Evolutionary conservation across 495 filamentous ascomycete species (phyloP), one percentile per base, ranked within the genome.

Genomic region (Penicillium coprophilum): DNA sequence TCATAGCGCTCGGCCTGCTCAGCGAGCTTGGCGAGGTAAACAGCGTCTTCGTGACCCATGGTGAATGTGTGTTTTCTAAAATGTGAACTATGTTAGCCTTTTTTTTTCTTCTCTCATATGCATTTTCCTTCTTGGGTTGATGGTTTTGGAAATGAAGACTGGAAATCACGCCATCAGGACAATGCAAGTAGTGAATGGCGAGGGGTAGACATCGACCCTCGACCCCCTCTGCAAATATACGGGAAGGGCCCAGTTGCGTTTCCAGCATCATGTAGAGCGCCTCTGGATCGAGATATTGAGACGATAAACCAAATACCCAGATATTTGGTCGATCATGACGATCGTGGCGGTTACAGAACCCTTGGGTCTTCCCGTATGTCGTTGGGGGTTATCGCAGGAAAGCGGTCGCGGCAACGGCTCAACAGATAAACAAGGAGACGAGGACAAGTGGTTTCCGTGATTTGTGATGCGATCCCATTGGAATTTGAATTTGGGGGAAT

Each of bases 1-100:
- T 98, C 94, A 79, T 98, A 98, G 76, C 94, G 95, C 85, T 98
- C 94, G 76, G 94, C 94, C 85, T 98, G 94, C 88, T 98, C 94
- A 72, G 95, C 95, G 72, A 98, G 88, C 91, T 97, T 97, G 79
- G 94, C 94, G 67, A 98, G 88, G 79, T 97, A 98, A 67, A 98
- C 94, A 71, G 92, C 92, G 80, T 98, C 91, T 86, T 97, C 94
- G 85, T 96, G 90, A 82, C 90, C 92, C 94, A 97, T 97, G 78
- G 80, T 95, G 81, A 77, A 67, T 58, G 63, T 46, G 58, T 55
- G 53, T 39, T 61, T 63, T 66, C 65, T 70, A 52, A 13, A 59
- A 43, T 46, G 10, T 41, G 53, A 55, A 46, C 13, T 45, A 30
- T 27, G 36, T 69, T 51, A 66, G 63, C 53, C 6, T 31, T 32